phyloP scores from a whole-genome alignment of 2,329 filamentous ascomycete species.

The Cercospora janseana region DNA sequence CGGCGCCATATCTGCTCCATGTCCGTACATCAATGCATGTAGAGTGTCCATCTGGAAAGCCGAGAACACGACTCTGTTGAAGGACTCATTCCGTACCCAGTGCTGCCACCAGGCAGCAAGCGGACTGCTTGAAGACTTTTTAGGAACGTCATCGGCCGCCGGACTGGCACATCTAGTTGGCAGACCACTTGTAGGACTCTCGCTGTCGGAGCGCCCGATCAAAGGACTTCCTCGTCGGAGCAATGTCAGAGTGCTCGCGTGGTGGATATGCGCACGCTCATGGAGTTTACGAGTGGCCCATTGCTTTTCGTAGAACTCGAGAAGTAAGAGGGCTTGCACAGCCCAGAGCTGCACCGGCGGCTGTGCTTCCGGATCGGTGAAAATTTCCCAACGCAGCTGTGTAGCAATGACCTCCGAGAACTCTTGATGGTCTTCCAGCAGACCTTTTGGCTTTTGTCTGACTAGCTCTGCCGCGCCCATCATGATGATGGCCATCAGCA shows the following conservation, averaged over 20 bases:
- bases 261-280: conserved; percentile 89
- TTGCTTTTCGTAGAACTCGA: conserved; percentile 95
- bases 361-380: conserved; percentile 80
- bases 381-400: conserved; percentile 89
- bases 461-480: conserved; percentile 86
- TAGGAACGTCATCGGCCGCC: neutral
- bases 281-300: conserved; percentile 87
- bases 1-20: conserved; percentile 78
- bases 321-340: conserved; percentile 79
- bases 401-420: conserved; percentile 84
- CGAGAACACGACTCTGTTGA: conserved; percentile 80
- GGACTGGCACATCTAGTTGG: conserved; percentile 23
- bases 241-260: conserved; percentile 86
- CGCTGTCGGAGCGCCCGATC: conserved; percentile 77
- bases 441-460: conserved; percentile 68
- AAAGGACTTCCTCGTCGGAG: conserved; percentile 89
- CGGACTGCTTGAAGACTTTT: neutral
- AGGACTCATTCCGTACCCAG: conserved; percentile 90
- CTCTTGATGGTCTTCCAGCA: conserved; percentile 71
- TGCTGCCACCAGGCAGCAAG: conserved; percentile 70
- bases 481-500: conserved; percentile 82
- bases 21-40: conserved; percentile 94
- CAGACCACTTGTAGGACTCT: conserved; percentile 68
- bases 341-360: conserved; percentile 92
- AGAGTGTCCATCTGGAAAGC: conserved; percentile 92